Conservation (phyloP, 805 yeast genomes). For the Alloascoidea hylecoeti region DNA sequence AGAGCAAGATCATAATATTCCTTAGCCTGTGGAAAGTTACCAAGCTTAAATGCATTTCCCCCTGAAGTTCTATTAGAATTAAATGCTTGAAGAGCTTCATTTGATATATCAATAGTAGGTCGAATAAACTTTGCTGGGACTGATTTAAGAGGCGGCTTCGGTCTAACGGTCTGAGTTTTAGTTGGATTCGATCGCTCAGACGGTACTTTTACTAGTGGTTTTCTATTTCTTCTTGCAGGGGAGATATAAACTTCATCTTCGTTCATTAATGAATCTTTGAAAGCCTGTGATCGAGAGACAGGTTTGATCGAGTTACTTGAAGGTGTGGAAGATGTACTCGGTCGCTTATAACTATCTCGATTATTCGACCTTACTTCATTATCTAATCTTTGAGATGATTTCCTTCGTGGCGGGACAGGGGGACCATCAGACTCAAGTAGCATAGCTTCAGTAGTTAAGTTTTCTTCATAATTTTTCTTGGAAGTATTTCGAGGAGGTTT, state of each 20-base stretch:
- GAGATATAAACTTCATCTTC: not conserved
- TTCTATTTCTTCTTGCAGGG: slow-evolving; percentile 1
- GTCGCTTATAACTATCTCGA: too few species aligned
- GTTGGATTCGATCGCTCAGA: slow-evolving; percentile 7
- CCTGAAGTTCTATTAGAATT: slow-evolving; percentile 28
- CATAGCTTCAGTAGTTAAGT: slow-evolving; percentile 6
- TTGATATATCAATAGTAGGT: slow-evolving; percentile 11
- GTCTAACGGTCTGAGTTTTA: too few species aligned
- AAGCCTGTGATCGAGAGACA: not conserved
- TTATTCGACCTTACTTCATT: too few species aligned
- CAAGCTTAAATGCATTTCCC: slow-evolving; percentile 52
- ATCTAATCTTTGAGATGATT: not conserved
- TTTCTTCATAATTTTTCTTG: slow-evolving; percentile 4
- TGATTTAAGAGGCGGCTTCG: slow-evolving; percentile 9
- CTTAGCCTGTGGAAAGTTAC: slow-evolving; percentile 64
- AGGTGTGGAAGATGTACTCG: too few species aligned
- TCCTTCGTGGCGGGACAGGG: slow-evolving; percentile 6
- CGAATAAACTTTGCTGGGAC: slow-evolving; percentile 9
- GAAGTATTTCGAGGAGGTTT: slow-evolving; percentile 3
- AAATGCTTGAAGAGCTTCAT: slow-evolving; percentile 17
- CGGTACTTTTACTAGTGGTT: too few species aligned
- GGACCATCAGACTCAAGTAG: slow-evolving; percentile 4
- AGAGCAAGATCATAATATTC: slow-evolving; percentile 42
- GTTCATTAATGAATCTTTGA: not conserved
- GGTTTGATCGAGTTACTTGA: not conserved